These are phyloP conservation scores for Phaeotremella fagi DNA, from an alignment of 768 basidiomycete species.

Conservation along the genomic window DNA sequence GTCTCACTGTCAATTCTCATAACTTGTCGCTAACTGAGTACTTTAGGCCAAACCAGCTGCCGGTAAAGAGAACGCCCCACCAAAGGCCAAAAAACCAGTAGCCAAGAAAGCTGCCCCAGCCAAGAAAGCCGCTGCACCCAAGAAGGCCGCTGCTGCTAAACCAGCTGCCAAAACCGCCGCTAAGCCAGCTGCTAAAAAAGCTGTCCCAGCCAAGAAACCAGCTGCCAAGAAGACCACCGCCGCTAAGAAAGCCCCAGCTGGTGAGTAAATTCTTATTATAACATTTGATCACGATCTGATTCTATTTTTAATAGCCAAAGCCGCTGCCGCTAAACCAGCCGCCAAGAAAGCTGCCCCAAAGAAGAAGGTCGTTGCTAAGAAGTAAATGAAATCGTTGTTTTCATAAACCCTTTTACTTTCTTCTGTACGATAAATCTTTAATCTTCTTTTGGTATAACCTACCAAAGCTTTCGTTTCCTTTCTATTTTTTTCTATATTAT, in stretches of 20 bases:
- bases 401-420: neutral
- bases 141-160: conserved; percentile 43
- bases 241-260: conserved; percentile 37
- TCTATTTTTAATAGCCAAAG: conserved; percentile 20
- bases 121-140: conserved; percentile 48
- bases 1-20: conserved; percentile 1
- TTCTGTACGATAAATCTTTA: neutral
- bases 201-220: conserved; percentile 22
- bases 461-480: neutral
- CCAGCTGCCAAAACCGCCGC: conserved; percentile 52
- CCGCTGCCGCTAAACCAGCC: conserved; percentile 22
- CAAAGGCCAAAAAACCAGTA: conserved; percentile 41
- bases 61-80: conserved; percentile 47
- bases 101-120: conserved; percentile 35
- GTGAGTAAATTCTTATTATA: conserved; percentile 5
- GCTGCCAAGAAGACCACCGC: conserved; percentile 26
- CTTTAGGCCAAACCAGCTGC: conserved; percentile 36
- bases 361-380: conserved; percentile 37
- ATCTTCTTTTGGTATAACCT: neutral
- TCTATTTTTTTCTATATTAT: conserved; percentile 6
- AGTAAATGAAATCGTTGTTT: conserved; percentile 12
- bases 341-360: conserved; percentile 36
- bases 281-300: conserved; percentile 1
- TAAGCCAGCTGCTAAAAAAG: conserved; percentile 40
- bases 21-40: conserved; percentile 5